A percentile compares a stretch with the other conserved stretches of the same genome.
These are phyloP conservation scores for Daedaleopsis nitida DNA, from an alignment of 768 basidiomycete genomes.

Conservation along the genomic window DNA sequence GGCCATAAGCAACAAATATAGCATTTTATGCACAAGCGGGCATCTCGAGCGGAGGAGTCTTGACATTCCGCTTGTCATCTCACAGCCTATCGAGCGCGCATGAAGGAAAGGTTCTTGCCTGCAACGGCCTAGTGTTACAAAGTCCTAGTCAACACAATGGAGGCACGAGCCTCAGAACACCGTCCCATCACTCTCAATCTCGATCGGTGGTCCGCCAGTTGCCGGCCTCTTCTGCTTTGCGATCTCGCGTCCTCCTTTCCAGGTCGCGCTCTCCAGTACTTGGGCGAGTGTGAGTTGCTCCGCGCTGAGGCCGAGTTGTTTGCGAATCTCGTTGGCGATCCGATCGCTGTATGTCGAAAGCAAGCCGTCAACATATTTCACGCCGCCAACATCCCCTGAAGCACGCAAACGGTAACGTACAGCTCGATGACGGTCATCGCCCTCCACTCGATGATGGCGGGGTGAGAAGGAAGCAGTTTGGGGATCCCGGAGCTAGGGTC, in stretches of 20 bases:
- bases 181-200: conserved; percentile 84
- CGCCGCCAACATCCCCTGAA: too few relatives aligned
- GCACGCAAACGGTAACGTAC: conserved; percentile 45
- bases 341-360: conserved; percentile 60
- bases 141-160: too few relatives aligned
- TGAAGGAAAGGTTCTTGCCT: too few relatives aligned
- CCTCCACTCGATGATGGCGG: conserved; percentile 94
- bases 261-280: conserved; percentile 91
- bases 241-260: conserved; percentile 95
- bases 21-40: too few relatives aligned
- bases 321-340: conserved; percentile 69
- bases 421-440: conserved; percentile 93
- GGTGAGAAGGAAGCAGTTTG: conserved; percentile 72
- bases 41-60: too few relatives aligned
- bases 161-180: conserved; percentile 51
- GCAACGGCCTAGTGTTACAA: too few relatives aligned
- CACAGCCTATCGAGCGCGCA: too few relatives aligned
- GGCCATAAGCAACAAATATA: too few relatives aligned
- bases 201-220: conserved; percentile 83
- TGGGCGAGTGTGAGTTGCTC: conserved; percentile 77
- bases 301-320: conserved; percentile 49
- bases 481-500: conserved; percentile 57
- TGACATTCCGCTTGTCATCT: too few relatives aligned
- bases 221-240: conserved; percentile 75
- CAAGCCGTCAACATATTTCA: neutral